Base-by-base conservation (phyloP, 192 early-diverging fungal genomes). In the Coemansia sp. region DNA sequence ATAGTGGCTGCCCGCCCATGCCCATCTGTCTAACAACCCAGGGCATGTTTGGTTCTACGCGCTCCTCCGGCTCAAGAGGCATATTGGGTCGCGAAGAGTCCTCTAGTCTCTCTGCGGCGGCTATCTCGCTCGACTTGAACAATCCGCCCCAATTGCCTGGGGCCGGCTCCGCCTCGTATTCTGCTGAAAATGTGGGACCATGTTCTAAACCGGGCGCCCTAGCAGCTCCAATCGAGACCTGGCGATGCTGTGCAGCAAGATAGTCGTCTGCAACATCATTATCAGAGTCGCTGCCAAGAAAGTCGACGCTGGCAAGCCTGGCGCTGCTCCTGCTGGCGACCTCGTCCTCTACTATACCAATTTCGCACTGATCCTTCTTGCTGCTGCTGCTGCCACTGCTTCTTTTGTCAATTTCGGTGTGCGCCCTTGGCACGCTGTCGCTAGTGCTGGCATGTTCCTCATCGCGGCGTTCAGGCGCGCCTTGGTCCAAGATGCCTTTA, bases 41-140 rank as follows among this genome's bases (percentile, higher is more conserved):
- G 3, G 73, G 67, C 51, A 70, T 53, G 22, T 42, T 51, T 32
- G 21, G 39, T 7, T 57, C 55, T 9, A 11, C 38, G 38, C 55
- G 47, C 50, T 78, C 75, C 8, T 72, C 68, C 1, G 75, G 75
- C 65, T 78, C 75, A 0, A 72, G 43, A 5, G 75, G 75, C 64
- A 64, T 45, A 22, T 78, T 78, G 15, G 58, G 57, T 27, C 53
- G 23, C n/a, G n/a, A 40, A 25, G 52, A 7, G 9, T 14, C 21
- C 37, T 35, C 13, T 31, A 11, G 5, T 29, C 33, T 13, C 27
- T 36, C 25, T n/a, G 18, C 15, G 2, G n/a, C 34, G 0, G 33
- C 14, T 41, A 21, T 5, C 13, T n/a, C 39, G 3, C 11, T 31
- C 2, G 19, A 15, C 2, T 19, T 46, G 35, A n/a, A n/a, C 14